Evolutionary conservation across 305 asterid species (phyloP).

Genomic region (Ilex paraguariensis): DNA sequence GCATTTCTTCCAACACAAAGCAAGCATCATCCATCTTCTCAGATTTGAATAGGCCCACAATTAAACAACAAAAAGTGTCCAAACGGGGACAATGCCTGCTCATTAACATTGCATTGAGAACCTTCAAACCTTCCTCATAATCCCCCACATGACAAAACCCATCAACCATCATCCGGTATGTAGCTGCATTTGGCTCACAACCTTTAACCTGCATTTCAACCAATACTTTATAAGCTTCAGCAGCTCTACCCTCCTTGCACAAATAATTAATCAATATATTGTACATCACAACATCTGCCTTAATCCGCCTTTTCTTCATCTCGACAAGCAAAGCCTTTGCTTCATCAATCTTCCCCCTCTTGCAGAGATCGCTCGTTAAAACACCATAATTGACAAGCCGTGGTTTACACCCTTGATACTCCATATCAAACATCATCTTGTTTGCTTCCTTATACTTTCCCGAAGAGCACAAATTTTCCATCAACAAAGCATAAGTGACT

Average conservation of each 20-base stretch:
- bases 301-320: conserved; percentile 70
- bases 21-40: conserved; percentile 52
- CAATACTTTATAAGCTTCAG: conserved; percentile 62
- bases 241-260: conserved; percentile 43
- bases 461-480: conserved; percentile 65
- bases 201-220: conserved; percentile 74
- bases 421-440: conserved; percentile 93
- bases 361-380: conserved; percentile 65
- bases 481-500: conserved; percentile 63
- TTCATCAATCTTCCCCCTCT: conserved; percentile 51
- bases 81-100: conserved; percentile 53
- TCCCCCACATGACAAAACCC: conserved; percentile 56
- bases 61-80: conserved; percentile 43
- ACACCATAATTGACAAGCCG: conserved; percentile 64
- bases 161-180: conserved; percentile 74
- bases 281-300: conserved; percentile 67
- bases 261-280: conserved; percentile 53
- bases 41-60: conserved; percentile 45
- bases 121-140: conserved; percentile 55
- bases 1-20: conserved; percentile 78
- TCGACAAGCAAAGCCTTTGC: conserved; percentile 58
- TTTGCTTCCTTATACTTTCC: conserved; percentile 64
- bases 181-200: conserved; percentile 65
- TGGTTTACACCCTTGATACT: conserved; percentile 73
- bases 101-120: conserved; percentile 61